Conservation (phyloP, 768 basidiomycete genomes). For the Multifurca ochricompacta region DNA sequence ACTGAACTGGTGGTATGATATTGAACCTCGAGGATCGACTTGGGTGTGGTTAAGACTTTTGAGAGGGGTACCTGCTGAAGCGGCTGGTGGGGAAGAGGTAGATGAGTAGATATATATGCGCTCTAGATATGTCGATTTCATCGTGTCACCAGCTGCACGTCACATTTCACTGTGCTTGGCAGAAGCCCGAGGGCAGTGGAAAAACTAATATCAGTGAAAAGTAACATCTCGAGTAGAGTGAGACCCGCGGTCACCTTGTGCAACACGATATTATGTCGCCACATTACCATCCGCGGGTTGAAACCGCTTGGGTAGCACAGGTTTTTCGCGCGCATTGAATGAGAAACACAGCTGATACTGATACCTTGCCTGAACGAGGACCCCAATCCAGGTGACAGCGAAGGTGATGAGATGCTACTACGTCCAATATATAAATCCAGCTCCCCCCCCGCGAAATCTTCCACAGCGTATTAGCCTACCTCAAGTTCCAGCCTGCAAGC, state of each 20-base stretch:
- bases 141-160: background rate
- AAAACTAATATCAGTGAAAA: background rate
- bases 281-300: background rate
- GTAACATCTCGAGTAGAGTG: background rate
- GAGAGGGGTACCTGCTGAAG: slow-evolving; percentile 26
- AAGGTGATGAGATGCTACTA: background rate
- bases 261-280: background rate
- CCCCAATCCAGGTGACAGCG: background rate
- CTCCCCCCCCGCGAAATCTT: background rate
- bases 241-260: background rate
- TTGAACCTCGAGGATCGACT: slow-evolving; percentile 60
- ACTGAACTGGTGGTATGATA: slow-evolving; percentile 87
- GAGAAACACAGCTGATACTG: background rate
- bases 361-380: background rate
- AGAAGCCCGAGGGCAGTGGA: background rate
- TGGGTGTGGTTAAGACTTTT: slow-evolving; percentile 66
- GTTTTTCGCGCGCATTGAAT: background rate
- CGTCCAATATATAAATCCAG: background rate
- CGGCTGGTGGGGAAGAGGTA: slow-evolving; percentile 2
- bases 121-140: background rate
- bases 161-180: background rate
- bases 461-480: background rate
- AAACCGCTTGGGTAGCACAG: slow-evolving; percentile 8
- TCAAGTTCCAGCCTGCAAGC: background rate
- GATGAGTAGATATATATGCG: background rate